These are phyloP conservation scores for Fibroporia radiculosa DNA, from an alignment of 768 basidiomycete species.

Conservation along the genomic window DNA sequence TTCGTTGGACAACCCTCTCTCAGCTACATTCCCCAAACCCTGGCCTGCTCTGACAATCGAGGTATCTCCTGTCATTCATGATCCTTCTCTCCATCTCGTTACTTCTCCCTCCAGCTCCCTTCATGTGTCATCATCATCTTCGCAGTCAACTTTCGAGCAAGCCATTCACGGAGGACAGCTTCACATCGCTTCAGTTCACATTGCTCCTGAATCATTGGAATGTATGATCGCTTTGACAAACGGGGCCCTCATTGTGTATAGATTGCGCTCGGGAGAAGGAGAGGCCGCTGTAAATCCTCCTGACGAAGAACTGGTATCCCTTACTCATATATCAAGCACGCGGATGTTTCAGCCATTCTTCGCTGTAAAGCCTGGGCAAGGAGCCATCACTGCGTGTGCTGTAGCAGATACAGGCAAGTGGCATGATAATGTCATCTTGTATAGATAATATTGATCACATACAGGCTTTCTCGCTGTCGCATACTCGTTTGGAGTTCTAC, in stretches of 20 bases:
- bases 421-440: not conserved
- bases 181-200: conserved; percentile 35
- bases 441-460: not conserved
- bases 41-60: conserved; percentile 58
- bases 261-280: conserved; percentile 20
- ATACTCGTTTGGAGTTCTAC: conserved; percentile 50
- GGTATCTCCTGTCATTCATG: conserved; percentile 40
- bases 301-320: conserved; percentile 45
- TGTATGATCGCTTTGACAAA: conserved; percentile 43
- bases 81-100: conserved; percentile 28
- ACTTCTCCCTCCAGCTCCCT: not conserved
- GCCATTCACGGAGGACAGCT: conserved; percentile 15
- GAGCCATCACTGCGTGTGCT: conserved; percentile 46
- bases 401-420: conserved; percentile 67
- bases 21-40: conserved; percentile 57
- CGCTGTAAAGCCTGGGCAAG: conserved; percentile 42
- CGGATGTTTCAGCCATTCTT: conserved; percentile 53
- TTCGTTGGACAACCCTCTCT: conserved; percentile 38
- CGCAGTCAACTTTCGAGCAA: conserved; percentile 12
- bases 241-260: conserved; percentile 51
- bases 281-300: conserved; percentile 17
- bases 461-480: conserved; percentile 74
- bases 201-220: conserved; percentile 53
- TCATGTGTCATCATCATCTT: conserved; percentile 16
- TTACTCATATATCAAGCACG: conserved; percentile 40